Evolutionary conservation across 345 rosid species (phyloP), one percentile per base, ranked within the genome.

Genomic region (Brassica cretica): DNA sequence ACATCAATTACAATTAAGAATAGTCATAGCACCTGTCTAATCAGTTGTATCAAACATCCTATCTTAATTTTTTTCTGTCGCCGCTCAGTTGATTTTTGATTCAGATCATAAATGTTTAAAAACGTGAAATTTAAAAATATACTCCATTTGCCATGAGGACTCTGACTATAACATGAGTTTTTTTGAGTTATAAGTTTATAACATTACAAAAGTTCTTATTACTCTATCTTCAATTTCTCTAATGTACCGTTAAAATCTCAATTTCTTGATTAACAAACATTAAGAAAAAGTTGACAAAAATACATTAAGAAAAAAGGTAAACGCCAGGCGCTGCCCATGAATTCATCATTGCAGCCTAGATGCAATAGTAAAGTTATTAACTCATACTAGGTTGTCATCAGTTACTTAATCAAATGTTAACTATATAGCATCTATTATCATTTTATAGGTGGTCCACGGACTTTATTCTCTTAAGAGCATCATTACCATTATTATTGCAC

Each of bases 401-500:
- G 53, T 56, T 70, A 30, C 25, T n/a, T 74, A 70, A 80, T 64
- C 56, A 80, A 64, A 74, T 70, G 30, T 69, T 51, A 74, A 68
- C 41, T 73, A 35, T 53, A 51, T 73, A 60, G 16, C 32, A 73
- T 27, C 21, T 58, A 44, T 55, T 39, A 21, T 63, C 32, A 30
- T 58, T 24, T 8, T 56, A 64, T 33, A 62, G 0, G 65, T 80
- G 78, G 82, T 75, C 79, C 79, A 70, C 2, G 49, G 8, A 64
- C 76, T 80, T 80, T 80, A 80, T 56, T 25, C 56, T 75, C 56
- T 64, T 64, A 44, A 58, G 21, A 56, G 41, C 44, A 80, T 75
- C 76, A 80, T 75, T 80, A 75, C 64, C 76, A 70, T 65, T 63
- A 75, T 80, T 70, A 80, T 80, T 80, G 72, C 44, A 80, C 62